Percentiles rank a stretch among this genome's conserved stretches.
Conservation (phyloP, 139 green algal genomes). For the Coelastrella sp. region DNA sequence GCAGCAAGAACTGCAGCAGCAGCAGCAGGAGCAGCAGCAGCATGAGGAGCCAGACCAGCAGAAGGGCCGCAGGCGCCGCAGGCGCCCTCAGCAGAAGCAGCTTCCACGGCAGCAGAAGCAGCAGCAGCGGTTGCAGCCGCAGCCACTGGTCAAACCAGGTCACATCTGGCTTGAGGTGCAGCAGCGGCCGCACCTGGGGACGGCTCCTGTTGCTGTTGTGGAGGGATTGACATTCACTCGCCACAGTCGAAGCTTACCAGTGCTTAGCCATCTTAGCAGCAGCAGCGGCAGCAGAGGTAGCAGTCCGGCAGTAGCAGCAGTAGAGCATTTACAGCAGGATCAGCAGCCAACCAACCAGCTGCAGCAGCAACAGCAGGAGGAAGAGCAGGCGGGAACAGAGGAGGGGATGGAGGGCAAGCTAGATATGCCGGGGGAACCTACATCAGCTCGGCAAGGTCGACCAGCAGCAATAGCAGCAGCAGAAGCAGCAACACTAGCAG, state of each 20-base stretch:
- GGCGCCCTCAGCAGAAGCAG: not conserved
- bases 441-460: too few species aligned
- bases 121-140: not conserved
- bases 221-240: not conserved
- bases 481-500: not conserved
- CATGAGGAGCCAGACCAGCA: not conserved
- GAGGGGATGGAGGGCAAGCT: too few species aligned
- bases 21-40: not conserved
- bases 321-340: too few species aligned
- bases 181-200: slow-evolving; percentile 17
- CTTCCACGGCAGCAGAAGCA: not conserved
- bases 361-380: not conserved
- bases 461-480: not conserved
- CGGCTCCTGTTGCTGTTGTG: not conserved
- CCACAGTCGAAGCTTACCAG: not conserved
- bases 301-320: too few species aligned
- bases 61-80: not conserved
- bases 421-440: too few species aligned
- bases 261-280: not conserved
- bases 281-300: not conserved
- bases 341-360: not conserved
- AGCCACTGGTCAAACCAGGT: not conserved
- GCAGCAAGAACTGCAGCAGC: not conserved
- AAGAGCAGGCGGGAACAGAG: not conserved
- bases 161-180: not conserved